Percentiles rank a stretch among this genome's conserved stretches.
Evolutionary conservation across 169 alveolate species (phyloP).

Genomic region (Plasmodium falciparum): DNA sequence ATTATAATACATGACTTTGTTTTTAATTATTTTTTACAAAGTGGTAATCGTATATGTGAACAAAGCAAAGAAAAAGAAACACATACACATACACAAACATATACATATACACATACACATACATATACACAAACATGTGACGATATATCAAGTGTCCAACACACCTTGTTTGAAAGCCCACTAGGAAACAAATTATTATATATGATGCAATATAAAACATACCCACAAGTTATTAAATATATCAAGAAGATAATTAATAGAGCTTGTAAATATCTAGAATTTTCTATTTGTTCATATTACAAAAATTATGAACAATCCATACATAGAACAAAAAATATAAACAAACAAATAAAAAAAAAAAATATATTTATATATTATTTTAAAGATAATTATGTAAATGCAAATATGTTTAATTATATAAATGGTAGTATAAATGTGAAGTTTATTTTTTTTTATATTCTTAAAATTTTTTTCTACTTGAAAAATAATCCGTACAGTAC

Average conservation of each 20-base stretch:
- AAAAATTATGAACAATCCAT: slow-evolving; percentile 1
- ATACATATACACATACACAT: no score
- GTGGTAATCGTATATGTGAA: not conserved
- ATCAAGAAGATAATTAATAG: slow-evolving; percentile 36
- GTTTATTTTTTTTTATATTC: slow-evolving; percentile 59
- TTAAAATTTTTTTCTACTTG: slow-evolving; percentile 48
- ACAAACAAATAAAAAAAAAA: not conserved
- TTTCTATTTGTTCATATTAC: slow-evolving; percentile 15
- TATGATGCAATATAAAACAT: slow-evolving; percentile 28
- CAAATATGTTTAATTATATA: slow-evolving; percentile 58
- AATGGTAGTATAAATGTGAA: slow-evolving; percentile 55
- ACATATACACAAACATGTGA: no score
- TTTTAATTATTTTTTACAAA: slow-evolving; percentile 42
- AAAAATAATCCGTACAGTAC: slow-evolving; percentile 62
- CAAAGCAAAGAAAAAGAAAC: slow-evolving; percentile 18
- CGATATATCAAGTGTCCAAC: no score
- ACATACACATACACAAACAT: not conserved
- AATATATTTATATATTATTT: slow-evolving; percentile 31
- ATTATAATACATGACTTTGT: slow-evolving; percentile 67
- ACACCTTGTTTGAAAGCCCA: slow-evolving; percentile 16
- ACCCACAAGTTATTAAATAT: slow-evolving; percentile 56
- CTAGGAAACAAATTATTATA: slow-evolving; percentile 44
- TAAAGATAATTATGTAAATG: slow-evolving; percentile 35
- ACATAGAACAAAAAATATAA: not conserved
- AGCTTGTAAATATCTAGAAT: slow-evolving; percentile 54